phyloP scores from a whole-genome alignment of 208 protist genomes.

The Crithidia sp. region DNA sequence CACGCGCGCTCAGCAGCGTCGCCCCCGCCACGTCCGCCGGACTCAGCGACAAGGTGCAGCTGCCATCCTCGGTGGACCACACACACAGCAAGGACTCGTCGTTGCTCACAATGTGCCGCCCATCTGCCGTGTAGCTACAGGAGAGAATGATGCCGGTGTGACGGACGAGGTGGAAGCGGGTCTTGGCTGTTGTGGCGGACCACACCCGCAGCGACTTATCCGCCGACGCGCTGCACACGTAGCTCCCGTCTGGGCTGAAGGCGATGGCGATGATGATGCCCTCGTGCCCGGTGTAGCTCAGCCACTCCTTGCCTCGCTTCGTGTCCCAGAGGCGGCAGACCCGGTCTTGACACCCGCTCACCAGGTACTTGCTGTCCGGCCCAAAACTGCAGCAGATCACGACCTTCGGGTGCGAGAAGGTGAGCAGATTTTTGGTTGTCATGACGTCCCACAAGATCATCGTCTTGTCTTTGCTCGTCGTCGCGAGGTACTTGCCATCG shows the following conservation, averaged over 20 bases:
- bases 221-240: constrained; percentile 80
- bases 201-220: constrained; percentile 89
- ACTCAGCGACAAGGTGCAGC: constrained; percentile 58
- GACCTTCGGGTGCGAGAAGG: constrained; percentile 80
- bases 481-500: constrained; percentile 90
- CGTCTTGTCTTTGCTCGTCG: constrained; percentile 86
- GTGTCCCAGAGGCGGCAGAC: constrained; percentile 89
- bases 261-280: constrained; percentile 88
- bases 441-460: constrained; percentile 92
- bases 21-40: constrained; percentile 56
- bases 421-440: constrained; percentile 75
- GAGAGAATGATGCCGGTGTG: constrained; percentile 84
- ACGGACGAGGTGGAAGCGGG: constrained; percentile 61
- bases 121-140: constrained; percentile 81
- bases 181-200: constrained; percentile 72
- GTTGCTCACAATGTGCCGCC: constrained; percentile 88
- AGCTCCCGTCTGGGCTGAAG: constrained; percentile 76
- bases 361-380: constrained; percentile 83
- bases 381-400: constrained; percentile 91
- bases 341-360: constrained; percentile 89
- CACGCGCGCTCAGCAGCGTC: constrained; percentile 30
- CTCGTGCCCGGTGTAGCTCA: constrained; percentile 73
- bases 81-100: constrained; percentile 81
- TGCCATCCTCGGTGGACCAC: constrained; percentile 70
- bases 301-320: constrained; percentile 59